These are phyloP conservation scores for Neonectria punicea DNA, from an alignment of 2,329 filamentous ascomycete species.

Conservation along the genomic window DNA sequence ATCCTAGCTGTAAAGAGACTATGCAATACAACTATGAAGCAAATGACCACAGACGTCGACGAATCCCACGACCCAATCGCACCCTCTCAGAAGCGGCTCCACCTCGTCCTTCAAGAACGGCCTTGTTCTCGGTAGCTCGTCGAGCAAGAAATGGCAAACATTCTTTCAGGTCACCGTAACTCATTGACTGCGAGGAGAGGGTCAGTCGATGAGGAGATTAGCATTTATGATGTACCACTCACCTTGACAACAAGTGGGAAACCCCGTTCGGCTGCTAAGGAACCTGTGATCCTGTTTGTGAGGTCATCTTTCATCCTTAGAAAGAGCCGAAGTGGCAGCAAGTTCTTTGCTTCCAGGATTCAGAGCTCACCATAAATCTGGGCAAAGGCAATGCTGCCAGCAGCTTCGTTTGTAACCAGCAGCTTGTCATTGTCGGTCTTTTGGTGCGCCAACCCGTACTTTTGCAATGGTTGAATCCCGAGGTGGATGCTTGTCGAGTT, in stretches of 20 bases:
- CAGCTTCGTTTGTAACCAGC: conserved; percentile 12
- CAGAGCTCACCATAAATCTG: conserved; percentile 21
- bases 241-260: conserved; percentile 32
- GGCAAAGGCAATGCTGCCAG: conserved; percentile 28
- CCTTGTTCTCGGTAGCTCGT: conserved; percentile 32
- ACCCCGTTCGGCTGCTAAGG: conserved; percentile 16
- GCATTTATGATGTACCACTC: background rate
- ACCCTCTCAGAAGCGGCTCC: conserved; percentile 29
- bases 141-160: conserved; percentile 28
- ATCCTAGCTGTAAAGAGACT: too few species aligned
- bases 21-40: background rate
- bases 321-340: background rate
- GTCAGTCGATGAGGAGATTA: too few species aligned
- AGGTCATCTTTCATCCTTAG: conserved; percentile 32
- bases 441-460: conserved; percentile 16
- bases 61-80: conserved; percentile 27
- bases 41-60: conserved; percentile 13
- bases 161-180: conserved; percentile 34
- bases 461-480: conserved; percentile 20
- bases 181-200: conserved; percentile 21
- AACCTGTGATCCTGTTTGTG: conserved; percentile 28
- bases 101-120: conserved; percentile 30
- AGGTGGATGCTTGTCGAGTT: conserved; percentile 29
- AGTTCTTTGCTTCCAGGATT: too few species aligned
- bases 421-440: conserved; percentile 5